These are phyloP conservation scores for Neurospora intermedia DNA, from an alignment of 495 filamentous ascomycete species.

Conservation along the genomic window DNA sequence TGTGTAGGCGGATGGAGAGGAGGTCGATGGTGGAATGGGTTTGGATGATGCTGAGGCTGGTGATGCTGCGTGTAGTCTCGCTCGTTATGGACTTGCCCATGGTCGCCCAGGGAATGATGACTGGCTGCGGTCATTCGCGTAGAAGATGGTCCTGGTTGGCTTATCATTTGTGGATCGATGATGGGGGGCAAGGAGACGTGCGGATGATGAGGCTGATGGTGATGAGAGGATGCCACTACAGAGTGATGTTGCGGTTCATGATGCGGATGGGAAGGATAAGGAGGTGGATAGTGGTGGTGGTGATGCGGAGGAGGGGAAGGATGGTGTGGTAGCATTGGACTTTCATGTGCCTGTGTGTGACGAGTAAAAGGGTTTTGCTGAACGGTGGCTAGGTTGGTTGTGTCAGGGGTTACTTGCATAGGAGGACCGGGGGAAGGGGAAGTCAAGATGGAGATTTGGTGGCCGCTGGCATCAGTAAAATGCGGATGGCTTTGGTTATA, in stretches of 20 bases:
- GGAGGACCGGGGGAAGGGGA: constrained; percentile 7
- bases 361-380: not conserved
- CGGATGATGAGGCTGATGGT: constrained; percentile 16
- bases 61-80: constrained; percentile 9
- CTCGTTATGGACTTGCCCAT: constrained; percentile 10
- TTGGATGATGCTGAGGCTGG: constrained; percentile 7
- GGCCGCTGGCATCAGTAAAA: constrained; percentile 22
- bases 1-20: constrained; percentile 9
- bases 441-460: constrained; percentile 24
- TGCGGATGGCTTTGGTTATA: constrained; percentile 1
- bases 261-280: constrained; percentile 15
- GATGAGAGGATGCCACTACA: not conserved
- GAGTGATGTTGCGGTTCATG: constrained; percentile 5
- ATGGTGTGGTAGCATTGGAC: not conserved
- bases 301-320: constrained; percentile 15
- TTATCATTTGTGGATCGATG: constrained; percentile 43
- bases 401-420: not conserved
- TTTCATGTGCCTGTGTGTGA: not conserved
- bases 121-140: constrained; percentile 7
- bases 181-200: constrained; percentile 12
- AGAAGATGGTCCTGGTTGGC: constrained; percentile 19
- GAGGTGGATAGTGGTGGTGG: constrained; percentile 16
- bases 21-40: constrained; percentile 10
- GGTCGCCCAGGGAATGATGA: constrained; percentile 1
- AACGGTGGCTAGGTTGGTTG: not conserved